Evolutionary conservation across 2,329 filamentous ascomycete genomes (phyloP).

Genomic region (Ploettnerulaceae sp.): DNA sequence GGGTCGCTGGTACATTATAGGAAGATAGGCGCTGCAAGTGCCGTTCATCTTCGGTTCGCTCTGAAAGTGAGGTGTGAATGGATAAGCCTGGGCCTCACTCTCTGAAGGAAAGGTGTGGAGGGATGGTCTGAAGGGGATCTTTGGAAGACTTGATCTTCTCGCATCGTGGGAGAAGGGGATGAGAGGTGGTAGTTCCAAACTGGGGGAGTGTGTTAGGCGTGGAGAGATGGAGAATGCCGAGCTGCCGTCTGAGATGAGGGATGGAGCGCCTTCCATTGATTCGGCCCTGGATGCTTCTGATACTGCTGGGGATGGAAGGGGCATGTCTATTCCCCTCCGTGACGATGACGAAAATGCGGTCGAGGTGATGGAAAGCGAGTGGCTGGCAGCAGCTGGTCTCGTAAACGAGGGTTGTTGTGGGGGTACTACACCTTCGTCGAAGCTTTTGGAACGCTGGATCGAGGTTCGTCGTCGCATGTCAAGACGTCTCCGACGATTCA

Average conservation of each 20-base stretch:
- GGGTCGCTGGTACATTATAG: conserved; percentile 15
- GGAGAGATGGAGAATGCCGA: conserved; percentile 60
- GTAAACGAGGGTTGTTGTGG: conserved; percentile 33
- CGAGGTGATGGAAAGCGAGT: conserved; percentile 9
- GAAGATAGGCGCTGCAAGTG: conserved; percentile 10
- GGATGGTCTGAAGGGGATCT: conserved; percentile 23
- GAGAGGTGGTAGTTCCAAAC: conserved; percentile 32
- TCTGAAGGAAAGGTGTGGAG: conserved; percentile 26
- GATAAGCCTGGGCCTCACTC: conserved; percentile 21
- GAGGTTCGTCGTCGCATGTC: conserved; percentile 30
- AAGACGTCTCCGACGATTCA: conserved; percentile 63
- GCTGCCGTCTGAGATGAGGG: conserved; percentile 64
- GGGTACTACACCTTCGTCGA: conserved; percentile 33
- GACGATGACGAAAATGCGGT: conserved; percentile 31
- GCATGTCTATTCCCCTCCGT: conserved; percentile 44
- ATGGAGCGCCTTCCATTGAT: conserved; percentile 57
- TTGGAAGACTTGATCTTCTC: conserved; percentile 31
- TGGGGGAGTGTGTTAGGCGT: conserved; percentile 29
- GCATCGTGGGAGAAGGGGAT: conserved; percentile 17
- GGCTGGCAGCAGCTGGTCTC: conserved; percentile 20
- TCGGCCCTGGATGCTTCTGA: conserved; percentile 56
- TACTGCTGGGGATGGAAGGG: conserved; percentile 59
- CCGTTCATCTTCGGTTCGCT: conserved; percentile 20
- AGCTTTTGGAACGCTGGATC: conserved; percentile 22
- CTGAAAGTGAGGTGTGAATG: conserved; percentile 23